Conservation (phyloP, 1,284 basidiomycete genomes). For the Psilocybe mexicana region DNA sequence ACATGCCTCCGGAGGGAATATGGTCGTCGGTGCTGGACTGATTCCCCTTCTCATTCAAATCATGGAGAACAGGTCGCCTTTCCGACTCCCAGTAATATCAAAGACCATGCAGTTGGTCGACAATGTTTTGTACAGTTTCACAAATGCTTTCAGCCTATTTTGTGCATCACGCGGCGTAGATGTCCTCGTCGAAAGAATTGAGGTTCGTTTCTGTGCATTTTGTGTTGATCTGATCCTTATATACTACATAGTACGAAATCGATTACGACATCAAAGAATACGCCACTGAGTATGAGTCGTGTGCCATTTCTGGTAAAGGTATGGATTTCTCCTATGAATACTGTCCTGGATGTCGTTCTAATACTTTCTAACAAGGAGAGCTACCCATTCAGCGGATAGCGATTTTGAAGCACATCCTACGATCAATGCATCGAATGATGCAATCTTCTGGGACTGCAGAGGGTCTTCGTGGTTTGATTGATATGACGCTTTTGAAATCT, state of each 20-base stretch:
- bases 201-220: slow-evolving; percentile 50
- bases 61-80: slow-evolving; percentile 73
- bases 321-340: slow-evolving; percentile 22
- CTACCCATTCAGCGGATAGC: slow-evolving; percentile 69
- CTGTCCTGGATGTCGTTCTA: background rate
- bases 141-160: slow-evolving; percentile 88
- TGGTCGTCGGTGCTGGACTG: slow-evolving; percentile 97
- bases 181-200: slow-evolving; percentile 82
- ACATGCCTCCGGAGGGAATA: slow-evolving; percentile 82
- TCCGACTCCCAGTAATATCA: slow-evolving; percentile 73
- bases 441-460: slow-evolving; percentile 92
- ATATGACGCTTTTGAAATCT: slow-evolving; percentile 85
- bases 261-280: slow-evolving; percentile 65
- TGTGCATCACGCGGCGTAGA: slow-evolving; percentile 86
- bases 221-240: slow-evolving; percentile 4
- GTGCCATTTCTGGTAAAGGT: slow-evolving; percentile 59
- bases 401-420: slow-evolving; percentile 87
- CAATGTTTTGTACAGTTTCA: slow-evolving; percentile 87
- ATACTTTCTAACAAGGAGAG: slow-evolving; percentile 43
- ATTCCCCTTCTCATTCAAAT: slow-evolving; percentile 89
- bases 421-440: slow-evolving; percentile 97
- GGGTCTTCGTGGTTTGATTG: slow-evolving; percentile 92
- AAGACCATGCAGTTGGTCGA: slow-evolving; percentile 93
- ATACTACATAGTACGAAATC: slow-evolving; percentile 60
- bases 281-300: slow-evolving; percentile 42